Evolutionary conservation across 2,329 filamentous ascomycete species (phyloP).

Genomic region (Fusarium temperatum): DNA sequence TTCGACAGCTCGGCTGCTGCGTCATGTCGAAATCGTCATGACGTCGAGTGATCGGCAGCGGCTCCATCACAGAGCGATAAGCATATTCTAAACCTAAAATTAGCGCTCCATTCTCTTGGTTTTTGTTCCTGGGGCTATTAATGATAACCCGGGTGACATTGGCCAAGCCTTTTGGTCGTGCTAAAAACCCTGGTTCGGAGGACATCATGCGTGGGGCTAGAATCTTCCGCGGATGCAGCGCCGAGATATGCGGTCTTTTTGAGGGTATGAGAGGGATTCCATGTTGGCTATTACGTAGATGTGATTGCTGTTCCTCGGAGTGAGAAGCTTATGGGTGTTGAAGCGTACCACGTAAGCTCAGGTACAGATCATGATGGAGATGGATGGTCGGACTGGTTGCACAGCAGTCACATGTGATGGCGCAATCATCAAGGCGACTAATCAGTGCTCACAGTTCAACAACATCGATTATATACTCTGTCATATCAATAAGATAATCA

Average conservation of each 20-base stretch:
- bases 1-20: conserved; percentile 10
- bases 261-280: background rate
- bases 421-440: background rate
- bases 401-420: background rate
- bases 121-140: conserved; percentile 2
- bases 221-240: background rate
- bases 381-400: background rate
- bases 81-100: conserved; percentile 33
- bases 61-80: conserved; percentile 23
- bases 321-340: background rate
- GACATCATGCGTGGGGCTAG: conserved; percentile 13
- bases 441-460: background rate
- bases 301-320: too few species aligned
- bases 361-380: background rate
- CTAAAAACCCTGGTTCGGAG: background rate
- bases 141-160: conserved; percentile 1
- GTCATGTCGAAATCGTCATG: conserved; percentile 27
- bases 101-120: background rate
- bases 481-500: background rate
- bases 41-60: conserved; percentile 28
- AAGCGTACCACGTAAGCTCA: background rate
- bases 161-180: conserved; percentile 4
- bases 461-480: background rate
- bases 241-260: background rate
- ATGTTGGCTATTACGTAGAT: background rate